These are phyloP conservation scores for Aureobasidium sp. DNA, from an alignment of 2,329 filamentous ascomycete species.

Conservation along the genomic window DNA sequence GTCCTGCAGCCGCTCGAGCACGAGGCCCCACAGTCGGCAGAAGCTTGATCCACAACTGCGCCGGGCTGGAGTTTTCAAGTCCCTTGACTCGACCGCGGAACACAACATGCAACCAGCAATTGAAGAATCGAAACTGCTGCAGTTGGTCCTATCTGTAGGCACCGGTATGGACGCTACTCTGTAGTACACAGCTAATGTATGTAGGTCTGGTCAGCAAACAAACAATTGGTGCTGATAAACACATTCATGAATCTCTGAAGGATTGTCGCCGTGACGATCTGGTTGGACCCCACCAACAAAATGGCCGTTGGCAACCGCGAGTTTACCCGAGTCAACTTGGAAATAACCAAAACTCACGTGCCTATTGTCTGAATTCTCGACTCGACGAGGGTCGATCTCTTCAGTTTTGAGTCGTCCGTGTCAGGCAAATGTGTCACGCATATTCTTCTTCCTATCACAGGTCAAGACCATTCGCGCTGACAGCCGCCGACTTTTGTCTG, in stretches of 20 bases:
- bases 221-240: neutral
- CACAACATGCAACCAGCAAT: neutral
- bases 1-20: neutral
- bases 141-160: neutral
- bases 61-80: neutral
- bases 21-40: neutral
- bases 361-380: neutral
- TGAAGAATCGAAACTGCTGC: neutral
- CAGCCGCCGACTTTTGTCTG: neutral
- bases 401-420: neutral
- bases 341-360: neutral
- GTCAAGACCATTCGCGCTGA: neutral
- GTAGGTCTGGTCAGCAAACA: neutral
- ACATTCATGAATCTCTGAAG: neutral
- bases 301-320: neutral
- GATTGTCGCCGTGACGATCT: neutral
- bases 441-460: neutral
- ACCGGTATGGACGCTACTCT: neutral
- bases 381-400: neutral
- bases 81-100: neutral
- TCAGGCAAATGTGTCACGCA: constrained; percentile 1
- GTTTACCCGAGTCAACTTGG: neutral
- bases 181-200: neutral
- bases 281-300: neutral
- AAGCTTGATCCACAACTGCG: neutral